These are phyloP conservation scores for Copromyces sp. DNA, from an alignment of 495 filamentous ascomycete genomes.

Conservation along the genomic window DNA sequence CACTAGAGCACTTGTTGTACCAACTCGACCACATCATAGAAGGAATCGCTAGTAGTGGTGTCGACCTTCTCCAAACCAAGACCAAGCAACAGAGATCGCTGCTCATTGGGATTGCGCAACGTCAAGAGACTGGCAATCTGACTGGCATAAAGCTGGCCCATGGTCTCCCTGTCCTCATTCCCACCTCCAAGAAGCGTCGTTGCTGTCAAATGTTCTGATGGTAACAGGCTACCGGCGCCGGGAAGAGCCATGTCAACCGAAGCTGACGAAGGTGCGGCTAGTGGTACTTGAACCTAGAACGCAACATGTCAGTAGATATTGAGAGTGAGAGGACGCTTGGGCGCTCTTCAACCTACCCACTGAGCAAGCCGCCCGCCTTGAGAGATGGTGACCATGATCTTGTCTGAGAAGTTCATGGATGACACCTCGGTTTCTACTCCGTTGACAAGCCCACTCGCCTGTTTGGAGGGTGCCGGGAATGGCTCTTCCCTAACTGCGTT, in stretches of 20 bases:
- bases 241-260: conserved; percentile 45
- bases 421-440: conserved; percentile 63
- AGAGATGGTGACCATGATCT: conserved; percentile 81
- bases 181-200: conserved; percentile 84
- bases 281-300: conserved; percentile 73
- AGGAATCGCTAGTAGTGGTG: conserved; percentile 53
- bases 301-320: background rate
- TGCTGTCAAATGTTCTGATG: conserved; percentile 70
- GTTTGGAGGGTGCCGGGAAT: conserved; percentile 70
- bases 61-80: conserved; percentile 61
- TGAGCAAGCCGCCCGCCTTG: conserved; percentile 80
- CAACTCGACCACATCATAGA: conserved; percentile 75
- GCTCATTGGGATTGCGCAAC: conserved; percentile 63
- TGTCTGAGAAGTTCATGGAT: conserved; percentile 70
- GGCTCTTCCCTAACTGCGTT: conserved; percentile 27
- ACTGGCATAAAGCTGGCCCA: conserved; percentile 79
- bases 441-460: conserved; percentile 51
- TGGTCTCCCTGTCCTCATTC: conserved; percentile 63
- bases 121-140: conserved; percentile 76
- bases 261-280: conserved; percentile 55
- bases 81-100: conserved; percentile 69
- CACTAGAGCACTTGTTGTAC: conserved; percentile 48
- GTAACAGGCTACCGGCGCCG: conserved; percentile 52
- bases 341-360: conserved; percentile 54
- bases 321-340: background rate